phyloP scores from a whole-genome alignment of 495 filamentous ascomycete genomes.

The Eremomyces bilateralis region DNA sequence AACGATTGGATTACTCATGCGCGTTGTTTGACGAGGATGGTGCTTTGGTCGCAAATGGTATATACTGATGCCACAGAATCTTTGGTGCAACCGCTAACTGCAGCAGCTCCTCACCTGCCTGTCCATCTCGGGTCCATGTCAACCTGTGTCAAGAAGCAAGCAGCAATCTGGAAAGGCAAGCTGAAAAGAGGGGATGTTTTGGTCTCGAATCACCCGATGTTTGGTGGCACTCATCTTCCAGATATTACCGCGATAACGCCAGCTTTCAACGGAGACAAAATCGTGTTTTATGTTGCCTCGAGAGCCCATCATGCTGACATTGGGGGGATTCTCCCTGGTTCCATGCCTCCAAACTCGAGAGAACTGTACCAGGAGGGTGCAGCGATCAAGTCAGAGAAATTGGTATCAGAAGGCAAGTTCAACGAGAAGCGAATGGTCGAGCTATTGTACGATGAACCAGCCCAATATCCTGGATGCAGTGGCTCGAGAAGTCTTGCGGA shows the following conservation, averaged over 20 bases:
- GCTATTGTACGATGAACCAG: constrained; percentile 63
- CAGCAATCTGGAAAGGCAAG: constrained; percentile 78
- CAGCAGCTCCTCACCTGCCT: constrained; percentile 61
- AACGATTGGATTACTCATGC: constrained; percentile 90
- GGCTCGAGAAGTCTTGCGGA: constrained; percentile 81
- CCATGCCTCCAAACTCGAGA: constrained; percentile 86
- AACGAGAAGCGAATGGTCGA: constrained; percentile 74
- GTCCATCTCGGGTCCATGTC: constrained; percentile 90
- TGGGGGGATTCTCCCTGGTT: constrained; percentile 84
- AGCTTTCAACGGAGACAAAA: constrained; percentile 68
- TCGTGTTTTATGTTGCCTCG: constrained; percentile 92
- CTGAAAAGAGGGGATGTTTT: constrained; percentile 82
- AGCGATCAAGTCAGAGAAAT: constrained; percentile 79
- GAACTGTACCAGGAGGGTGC: constrained; percentile 93
- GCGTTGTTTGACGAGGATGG: constrained; percentile 85
- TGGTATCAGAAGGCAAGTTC: constrained; percentile 77
- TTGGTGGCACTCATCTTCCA: constrained; percentile 69
- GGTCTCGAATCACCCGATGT: constrained; percentile 89
- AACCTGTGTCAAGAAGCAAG: constrained; percentile 82
- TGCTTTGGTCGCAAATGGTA: constrained; percentile 73
- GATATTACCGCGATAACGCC: constrained; percentile 93
- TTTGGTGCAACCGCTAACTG: neutral
- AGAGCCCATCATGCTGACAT: constrained; percentile 95
- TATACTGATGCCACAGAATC: neutral
- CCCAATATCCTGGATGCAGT: constrained; percentile 65